A percentile compares a stretch with the other conserved stretches of the same genome.
Conservation (phyloP, 1,284 basidiomycete species). For the Coniferiporia sulphurascens region DNA sequence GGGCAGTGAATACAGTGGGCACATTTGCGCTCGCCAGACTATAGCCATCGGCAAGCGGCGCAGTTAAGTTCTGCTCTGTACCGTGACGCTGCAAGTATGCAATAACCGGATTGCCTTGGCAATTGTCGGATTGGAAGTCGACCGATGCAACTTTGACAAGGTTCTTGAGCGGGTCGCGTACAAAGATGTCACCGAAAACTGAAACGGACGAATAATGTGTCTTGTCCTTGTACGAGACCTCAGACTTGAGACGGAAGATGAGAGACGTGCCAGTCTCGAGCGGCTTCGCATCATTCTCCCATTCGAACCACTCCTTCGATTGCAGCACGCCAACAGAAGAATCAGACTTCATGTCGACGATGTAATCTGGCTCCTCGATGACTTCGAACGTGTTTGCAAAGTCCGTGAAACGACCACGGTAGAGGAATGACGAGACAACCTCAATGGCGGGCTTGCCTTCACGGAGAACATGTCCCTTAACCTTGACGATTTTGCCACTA, state of each 20-base stretch:
- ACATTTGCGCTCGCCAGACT: constrained; percentile 59
- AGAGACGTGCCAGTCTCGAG: constrained; percentile 79
- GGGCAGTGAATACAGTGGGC: constrained; percentile 65
- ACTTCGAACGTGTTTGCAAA: constrained; percentile 96
- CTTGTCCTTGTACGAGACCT: constrained; percentile 90
- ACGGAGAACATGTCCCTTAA: constrained; percentile 82
- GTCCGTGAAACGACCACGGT: constrained; percentile 91
- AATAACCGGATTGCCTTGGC: constrained; percentile 89
- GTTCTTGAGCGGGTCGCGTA: constrained; percentile 81
- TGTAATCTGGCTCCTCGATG: constrained; percentile 83
- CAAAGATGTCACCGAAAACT: constrained; percentile 81
- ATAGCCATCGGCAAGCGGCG: constrained; percentile 82
- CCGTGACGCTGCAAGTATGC: constrained; percentile 93
- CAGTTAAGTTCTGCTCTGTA: constrained; percentile 67
- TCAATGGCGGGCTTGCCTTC: constrained; percentile 81
- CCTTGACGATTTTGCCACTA: constrained; percentile 91
- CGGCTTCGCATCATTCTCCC: constrained; percentile 81
- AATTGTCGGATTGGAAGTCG: constrained; percentile 82
- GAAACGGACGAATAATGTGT: constrained; percentile 77
- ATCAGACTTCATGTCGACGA: constrained; percentile 72
- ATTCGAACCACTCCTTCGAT: constrained; percentile 98
- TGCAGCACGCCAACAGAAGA: constrained; percentile 86
- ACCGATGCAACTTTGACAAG: constrained; percentile 86
- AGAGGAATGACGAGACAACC: constrained; percentile 93
- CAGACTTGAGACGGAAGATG: constrained; percentile 85